Percentiles rank a stretch among this genome's conserved stretches.
Conservation (phyloP, 2,329 filamentous ascomycete species). For the Aureobasidium sp. region DNA sequence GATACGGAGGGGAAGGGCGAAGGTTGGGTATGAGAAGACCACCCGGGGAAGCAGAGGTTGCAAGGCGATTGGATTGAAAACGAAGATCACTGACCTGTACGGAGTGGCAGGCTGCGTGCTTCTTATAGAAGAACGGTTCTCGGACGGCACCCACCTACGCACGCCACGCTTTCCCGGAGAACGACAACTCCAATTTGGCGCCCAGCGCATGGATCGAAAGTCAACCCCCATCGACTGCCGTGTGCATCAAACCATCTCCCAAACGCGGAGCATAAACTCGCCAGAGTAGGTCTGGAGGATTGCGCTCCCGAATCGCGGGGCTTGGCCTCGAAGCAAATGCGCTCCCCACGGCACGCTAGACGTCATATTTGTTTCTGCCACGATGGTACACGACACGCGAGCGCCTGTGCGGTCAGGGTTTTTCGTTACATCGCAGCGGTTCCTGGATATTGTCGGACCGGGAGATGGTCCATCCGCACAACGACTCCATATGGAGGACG, state of each 20-base stretch:
- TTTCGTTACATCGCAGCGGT: background rate
- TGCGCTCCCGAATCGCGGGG: background rate
- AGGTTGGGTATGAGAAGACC: background rate
- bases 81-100: background rate
- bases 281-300: background rate
- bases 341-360: slow-evolving; percentile 10
- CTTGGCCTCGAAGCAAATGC: background rate
- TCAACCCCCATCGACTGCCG: slow-evolving; percentile 3
- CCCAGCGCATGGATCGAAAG: slow-evolving; percentile 9
- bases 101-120: background rate
- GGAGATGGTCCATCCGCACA: background rate
- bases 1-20: too few relatives aligned
- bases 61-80: background rate
- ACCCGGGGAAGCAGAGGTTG: background rate
- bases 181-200: slow-evolving; percentile 3
- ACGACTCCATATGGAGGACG: slow-evolving; percentile 5
- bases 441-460: background rate
- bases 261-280: background rate
- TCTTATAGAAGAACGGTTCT: background rate
- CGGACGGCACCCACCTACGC: background rate
- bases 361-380: slow-evolving; percentile 7
- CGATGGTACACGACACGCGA: background rate
- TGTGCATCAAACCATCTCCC: background rate
- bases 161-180: background rate
- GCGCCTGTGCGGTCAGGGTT: background rate